Conservation (phyloP, 441 rosid species). For the Corymbia citriodora region DNA sequence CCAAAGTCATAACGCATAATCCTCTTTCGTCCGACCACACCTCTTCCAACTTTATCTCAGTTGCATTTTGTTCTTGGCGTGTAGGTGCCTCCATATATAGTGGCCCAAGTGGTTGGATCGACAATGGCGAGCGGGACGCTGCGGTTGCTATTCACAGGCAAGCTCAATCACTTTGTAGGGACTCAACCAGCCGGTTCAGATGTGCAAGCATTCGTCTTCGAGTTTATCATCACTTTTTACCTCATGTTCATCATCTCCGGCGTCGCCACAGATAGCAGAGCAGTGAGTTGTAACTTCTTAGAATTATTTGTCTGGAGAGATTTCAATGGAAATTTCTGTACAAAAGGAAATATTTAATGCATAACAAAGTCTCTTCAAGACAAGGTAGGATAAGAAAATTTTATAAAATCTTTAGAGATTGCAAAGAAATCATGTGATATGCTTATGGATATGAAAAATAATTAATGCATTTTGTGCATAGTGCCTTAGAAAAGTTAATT, state of each 20-base stretch:
- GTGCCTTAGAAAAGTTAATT: background rate
- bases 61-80: background rate
- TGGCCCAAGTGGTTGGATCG: background rate
- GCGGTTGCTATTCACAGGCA: background rate
- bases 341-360: too few relatives aligned
- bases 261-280: conserved; percentile 5
- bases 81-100: background rate
- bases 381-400: too few relatives aligned
- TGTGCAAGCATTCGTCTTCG: background rate
- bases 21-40: background rate
- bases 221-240: conserved; percentile 6
- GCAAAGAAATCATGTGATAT: too few relatives aligned
- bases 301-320: too few relatives aligned
- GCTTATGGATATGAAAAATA: background rate
- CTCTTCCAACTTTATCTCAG: background rate
- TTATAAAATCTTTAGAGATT: too few relatives aligned
- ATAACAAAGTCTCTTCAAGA: too few relatives aligned
- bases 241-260: conserved; percentile 8
- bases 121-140: background rate
- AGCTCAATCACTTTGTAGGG: background rate
- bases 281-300: background rate
- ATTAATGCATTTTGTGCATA: too few relatives aligned
- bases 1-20: background rate
- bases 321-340: too few relatives aligned
- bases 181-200: conserved; percentile 1